Base-by-base conservation (phyloP, 805 yeast species). In the Pichia scutulata region DNA sequence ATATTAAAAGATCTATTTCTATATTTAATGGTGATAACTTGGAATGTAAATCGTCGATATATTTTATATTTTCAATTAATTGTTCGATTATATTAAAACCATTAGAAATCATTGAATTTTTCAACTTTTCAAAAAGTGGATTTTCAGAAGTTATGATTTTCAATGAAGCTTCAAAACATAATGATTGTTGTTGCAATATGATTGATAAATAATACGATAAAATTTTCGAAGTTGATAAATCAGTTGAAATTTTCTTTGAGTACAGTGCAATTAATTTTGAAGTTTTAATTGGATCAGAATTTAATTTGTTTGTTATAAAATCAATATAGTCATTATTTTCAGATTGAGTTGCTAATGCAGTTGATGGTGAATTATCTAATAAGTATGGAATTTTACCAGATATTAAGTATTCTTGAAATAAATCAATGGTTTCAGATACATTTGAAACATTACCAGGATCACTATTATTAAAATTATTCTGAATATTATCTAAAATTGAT, bases 41-140 rank as follows among this genome's bases (percentile, higher is more conserved):
- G 7, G 49, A 13, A 9, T 62, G 43, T 4, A 48, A 39, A 1
- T 52, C 44, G 13, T 52, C 46, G 10, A 58, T 22, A 13, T 23
- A 22, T 8, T 49, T 18, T 12, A 65, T 40, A 39, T 51, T 43
- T 9, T 54, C 48, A 18, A 65, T 57, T 49, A 70, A 70, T 0
- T 59, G 52, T 19, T 61, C 57, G 22, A 76, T 68, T 40, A 73
- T 57, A 36, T 57, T 47, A 47, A 53, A 49, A 8, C 60, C 57
- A 37, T 23, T 40, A 6, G 25, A 19, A 18, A 19, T 5, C 2
- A 39, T 39, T 21, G 22, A 18, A 9, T 39, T 39, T 39, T 13
- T 19, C 14, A 39, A 39, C 9, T 23, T n/a, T 28, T 28, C 33
- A 28, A 28, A 28, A 2, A 28, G 12, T 28, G 33, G n/a, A 40